Base-by-base conservation (phyloP, 768 basidiomycete species). In the Dendrothele bispora region DNA sequence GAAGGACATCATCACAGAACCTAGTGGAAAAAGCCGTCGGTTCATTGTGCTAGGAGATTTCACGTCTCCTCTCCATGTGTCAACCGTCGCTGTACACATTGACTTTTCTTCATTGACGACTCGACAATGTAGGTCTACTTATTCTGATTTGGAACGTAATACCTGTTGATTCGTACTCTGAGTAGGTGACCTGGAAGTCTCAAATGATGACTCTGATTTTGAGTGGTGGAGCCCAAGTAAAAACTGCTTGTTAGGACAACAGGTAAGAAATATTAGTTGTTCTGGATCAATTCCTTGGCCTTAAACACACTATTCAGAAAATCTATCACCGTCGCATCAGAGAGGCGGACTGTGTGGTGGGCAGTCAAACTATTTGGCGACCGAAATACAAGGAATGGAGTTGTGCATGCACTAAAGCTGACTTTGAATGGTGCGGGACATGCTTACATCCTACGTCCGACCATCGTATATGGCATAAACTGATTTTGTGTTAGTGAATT, bases 161-260 rank as follows among this genome's bases (percentile, higher is more conserved):
- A 8, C 48, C 21, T 24, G 14, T 29, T 53, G 1, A 95, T 93
- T 94, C 64, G 67, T 73, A 1, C 68, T 95, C 38, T 80, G 77
- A 50, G 43, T 78, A 4, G 78, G 91, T 1, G 70, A 97, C 58
- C 86, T 93, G n/a, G n/a, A n/a, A n/a, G n/a, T n/a, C n/a, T n/a
- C n/a, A n/a, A n/a, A n/a, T 7, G 77, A 75, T n/a, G 70, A 85
- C 30, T 94, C 98, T 60, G 97, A 99, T 68, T 98, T 98, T 61
- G 95, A 98, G 62, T 68, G 95, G 2, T 98, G 97, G 97, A 93
- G 88, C 61, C 97, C 95, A 0, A 91, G 89, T 49, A 93, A 98
- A 60, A 72, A 72, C 7, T 99, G 97, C 67, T 69, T 98, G 24
- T 99, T 98, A 54, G 97, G 97, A 18, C 80, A 88, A 50, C 89